Evolutionary conservation across 345 rosid genomes (phyloP).

Genomic region (Orychophragmus violaceus): DNA sequence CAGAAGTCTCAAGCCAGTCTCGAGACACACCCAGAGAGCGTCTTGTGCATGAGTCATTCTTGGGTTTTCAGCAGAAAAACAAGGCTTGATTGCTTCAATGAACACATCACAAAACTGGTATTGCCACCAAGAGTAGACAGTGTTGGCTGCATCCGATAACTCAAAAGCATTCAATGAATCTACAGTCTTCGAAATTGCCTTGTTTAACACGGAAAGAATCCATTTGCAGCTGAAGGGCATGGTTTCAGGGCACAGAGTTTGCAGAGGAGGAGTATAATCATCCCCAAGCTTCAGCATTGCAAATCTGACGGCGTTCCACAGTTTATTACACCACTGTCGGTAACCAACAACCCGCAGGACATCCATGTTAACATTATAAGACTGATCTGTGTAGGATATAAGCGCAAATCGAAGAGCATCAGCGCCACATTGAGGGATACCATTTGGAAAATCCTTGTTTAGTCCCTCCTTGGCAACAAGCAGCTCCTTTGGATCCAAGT

Average conservation of each 20-base stretch:
- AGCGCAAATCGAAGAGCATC: slow-evolving; percentile 36
- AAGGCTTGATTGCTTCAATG: slow-evolving; percentile 75
- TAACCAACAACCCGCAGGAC: slow-evolving; percentile 79
- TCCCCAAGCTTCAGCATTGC: slow-evolving; percentile 79
- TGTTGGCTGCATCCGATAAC: slow-evolving; percentile 60
- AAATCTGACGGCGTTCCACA: slow-evolving; percentile 87
- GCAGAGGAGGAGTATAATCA: slow-evolving; percentile 44
- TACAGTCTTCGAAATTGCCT: slow-evolving; percentile 51
- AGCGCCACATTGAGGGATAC: background rate
- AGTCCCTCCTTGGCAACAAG: background rate
- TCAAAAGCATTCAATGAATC: slow-evolving; percentile 49
- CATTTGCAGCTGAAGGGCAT: slow-evolving; percentile 68
- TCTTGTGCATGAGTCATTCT: slow-evolving; percentile 33
- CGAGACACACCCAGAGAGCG: slow-evolving; percentile 66
- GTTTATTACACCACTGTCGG: slow-evolving; percentile 90
- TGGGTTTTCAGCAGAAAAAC: slow-evolving; percentile 39
- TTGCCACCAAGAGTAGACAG: slow-evolving; percentile 81
- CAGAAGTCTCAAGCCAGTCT: slow-evolving; percentile 63
- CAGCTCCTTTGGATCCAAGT: background rate
- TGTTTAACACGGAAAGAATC: slow-evolving; percentile 71
- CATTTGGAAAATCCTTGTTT: background rate
- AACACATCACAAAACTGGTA: slow-evolving; percentile 84
- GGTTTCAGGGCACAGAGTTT: slow-evolving; percentile 27
- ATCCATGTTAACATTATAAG: slow-evolving; percentile 86
- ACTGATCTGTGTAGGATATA: slow-evolving; percentile 76